Conservation (phyloP, 2,329 filamentous ascomycete species). For the Stromatinia cepivora region DNA sequence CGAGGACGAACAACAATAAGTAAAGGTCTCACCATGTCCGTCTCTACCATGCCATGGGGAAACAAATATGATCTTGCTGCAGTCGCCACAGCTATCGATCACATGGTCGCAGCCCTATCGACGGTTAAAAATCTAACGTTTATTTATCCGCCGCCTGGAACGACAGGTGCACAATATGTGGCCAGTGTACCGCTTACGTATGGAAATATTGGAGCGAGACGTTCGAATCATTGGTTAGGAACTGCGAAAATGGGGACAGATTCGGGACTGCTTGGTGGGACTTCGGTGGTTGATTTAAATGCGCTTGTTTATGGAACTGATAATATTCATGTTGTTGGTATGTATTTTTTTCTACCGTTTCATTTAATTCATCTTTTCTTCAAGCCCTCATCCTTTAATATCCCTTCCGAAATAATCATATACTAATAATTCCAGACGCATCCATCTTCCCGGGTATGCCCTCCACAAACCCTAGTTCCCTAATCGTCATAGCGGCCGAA, state of each 20-base stretch:
- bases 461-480: conserved; percentile 66
- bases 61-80: conserved; percentile 59
- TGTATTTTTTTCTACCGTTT: neutral
- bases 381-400: no score
- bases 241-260: conserved; percentile 62
- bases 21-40: conserved; percentile 55
- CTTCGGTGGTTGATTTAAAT: conserved; percentile 61
- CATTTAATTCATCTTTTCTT: conserved; percentile 43
- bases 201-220: conserved; percentile 35
- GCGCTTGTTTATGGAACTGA: conserved; percentile 67
- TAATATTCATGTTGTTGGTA: conserved; percentile 64
- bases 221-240: conserved; percentile 47
- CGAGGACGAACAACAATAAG: conserved; percentile 63
- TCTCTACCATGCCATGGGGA: conserved; percentile 54
- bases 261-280: conserved; percentile 48
- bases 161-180: conserved; percentile 57
- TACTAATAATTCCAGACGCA: neutral
- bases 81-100: conserved; percentile 65
- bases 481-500: conserved; percentile 65
- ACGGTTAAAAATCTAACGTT: conserved; percentile 57
- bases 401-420: neutral
- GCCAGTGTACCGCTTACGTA: conserved; percentile 45
- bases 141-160: conserved; percentile 53
- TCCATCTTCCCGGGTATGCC: conserved; percentile 68
- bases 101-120: conserved; percentile 55